These are phyloP conservation scores for Myriosclerotinia duriaeana DNA, from an alignment of 2,329 filamentous ascomycete species.

Conservation along the genomic window DNA sequence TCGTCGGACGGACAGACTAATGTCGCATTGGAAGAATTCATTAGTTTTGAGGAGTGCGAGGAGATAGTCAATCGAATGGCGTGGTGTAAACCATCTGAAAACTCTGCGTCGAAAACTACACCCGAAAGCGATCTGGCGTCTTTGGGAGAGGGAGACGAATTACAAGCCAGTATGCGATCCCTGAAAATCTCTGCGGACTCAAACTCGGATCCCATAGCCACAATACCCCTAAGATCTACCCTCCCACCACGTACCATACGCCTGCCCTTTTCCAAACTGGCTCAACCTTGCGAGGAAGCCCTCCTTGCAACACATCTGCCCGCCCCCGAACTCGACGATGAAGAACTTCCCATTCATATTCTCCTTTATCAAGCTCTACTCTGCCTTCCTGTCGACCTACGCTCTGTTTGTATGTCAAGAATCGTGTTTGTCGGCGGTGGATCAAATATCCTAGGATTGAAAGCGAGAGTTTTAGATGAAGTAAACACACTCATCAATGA, in stretches of 20 bases:
- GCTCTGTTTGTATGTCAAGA: slow-evolving; percentile 82
- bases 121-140: slow-evolving; percentile 47
- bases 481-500: slow-evolving; percentile 63
- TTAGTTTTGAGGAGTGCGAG: slow-evolving; percentile 78
- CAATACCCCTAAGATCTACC: slow-evolving; percentile 47
- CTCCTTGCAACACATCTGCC: slow-evolving; percentile 64
- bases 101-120: slow-evolving; percentile 24
- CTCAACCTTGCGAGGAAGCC: slow-evolving; percentile 71
- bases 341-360: slow-evolving; percentile 76
- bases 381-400: slow-evolving; percentile 75
- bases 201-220: slow-evolving; percentile 36
- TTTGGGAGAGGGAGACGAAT: slow-evolving; percentile 59
- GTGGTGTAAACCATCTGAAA: slow-evolving; percentile 62
- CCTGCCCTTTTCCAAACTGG: slow-evolving; percentile 67
- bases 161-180: slow-evolving; percentile 36
- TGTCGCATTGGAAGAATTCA: slow-evolving; percentile 34
- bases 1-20: slow-evolving; percentile 16
- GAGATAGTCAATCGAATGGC: slow-evolving; percentile 72
- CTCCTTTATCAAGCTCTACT: slow-evolving; percentile 77
- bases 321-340: slow-evolving; percentile 70
- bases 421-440: slow-evolving; percentile 84
- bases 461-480: slow-evolving; percentile 73
- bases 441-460: slow-evolving; percentile 75
- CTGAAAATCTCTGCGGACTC: slow-evolving; percentile 31
- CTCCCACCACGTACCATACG: slow-evolving; percentile 55